Percentiles rank a stretch among this genome's conserved stretches.
Conservation (phyloP, 78 protist species). For the Chrysochromulina tobinii region DNA sequence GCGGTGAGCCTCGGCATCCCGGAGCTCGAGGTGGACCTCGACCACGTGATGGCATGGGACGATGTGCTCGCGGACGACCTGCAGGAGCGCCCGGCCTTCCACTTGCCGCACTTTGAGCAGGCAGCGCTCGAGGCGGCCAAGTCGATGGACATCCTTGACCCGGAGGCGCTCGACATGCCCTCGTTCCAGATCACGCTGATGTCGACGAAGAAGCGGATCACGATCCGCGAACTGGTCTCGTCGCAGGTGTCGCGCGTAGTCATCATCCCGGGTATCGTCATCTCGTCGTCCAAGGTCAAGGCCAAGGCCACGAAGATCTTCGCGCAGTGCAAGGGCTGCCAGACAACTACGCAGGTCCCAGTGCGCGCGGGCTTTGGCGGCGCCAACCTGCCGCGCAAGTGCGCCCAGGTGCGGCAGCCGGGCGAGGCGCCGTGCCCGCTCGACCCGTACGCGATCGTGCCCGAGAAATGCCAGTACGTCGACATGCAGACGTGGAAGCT, state of each 20-base stretch:
- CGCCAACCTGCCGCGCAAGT: conserved; percentile 73
- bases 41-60: conserved; percentile 23
- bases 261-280: conserved; percentile 85
- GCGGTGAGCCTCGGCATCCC: not conserved
- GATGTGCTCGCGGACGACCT: conserved; percentile 12
- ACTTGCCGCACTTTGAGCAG: conserved; percentile 24
- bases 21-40: conserved; percentile 36
- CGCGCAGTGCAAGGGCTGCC: conserved; percentile 72
- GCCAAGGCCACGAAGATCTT: conserved; percentile 69
- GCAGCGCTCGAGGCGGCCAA: conserved; percentile 24
- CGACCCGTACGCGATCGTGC: conserved; percentile 79
- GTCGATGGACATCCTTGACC: not conserved
- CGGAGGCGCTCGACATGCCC: not conserved
- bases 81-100: not conserved
- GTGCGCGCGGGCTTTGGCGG: conserved; percentile 75
- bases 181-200: conserved; percentile 67
- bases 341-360: not conserved
- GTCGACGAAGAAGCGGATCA: conserved; percentile 33
- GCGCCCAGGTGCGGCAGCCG: conserved; percentile 41
- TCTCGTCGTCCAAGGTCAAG: conserved; percentile 72
- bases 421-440: conserved; percentile 64
- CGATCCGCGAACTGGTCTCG: conserved; percentile 71
- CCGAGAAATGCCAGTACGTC: conserved; percentile 76
- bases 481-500: conserved; percentile 76
- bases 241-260: conserved; percentile 69